These are phyloP conservation scores for Elsinoe fawcettii DNA, from an alignment of 2,329 filamentous ascomycete genomes.

Conservation along the genomic window DNA sequence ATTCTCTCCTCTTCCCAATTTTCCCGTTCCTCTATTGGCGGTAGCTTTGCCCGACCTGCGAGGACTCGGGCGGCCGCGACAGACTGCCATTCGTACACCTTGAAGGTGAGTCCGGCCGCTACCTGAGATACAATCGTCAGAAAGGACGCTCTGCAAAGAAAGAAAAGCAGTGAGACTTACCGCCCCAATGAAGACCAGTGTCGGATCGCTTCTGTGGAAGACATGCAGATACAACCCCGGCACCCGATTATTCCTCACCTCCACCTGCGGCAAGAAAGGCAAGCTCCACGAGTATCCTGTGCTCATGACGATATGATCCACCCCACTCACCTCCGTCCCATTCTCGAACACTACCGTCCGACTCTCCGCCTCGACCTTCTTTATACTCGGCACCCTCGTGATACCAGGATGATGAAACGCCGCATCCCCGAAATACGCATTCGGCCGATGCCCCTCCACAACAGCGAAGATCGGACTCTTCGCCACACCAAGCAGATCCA, in stretches of 20 bases:
- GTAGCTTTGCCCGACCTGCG: conserved; percentile 47
- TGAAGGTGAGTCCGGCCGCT: conserved; percentile 55
- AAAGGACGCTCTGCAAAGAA: background rate
- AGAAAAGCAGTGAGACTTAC: too few relatives aligned
- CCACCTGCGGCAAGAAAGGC: conserved; percentile 50
- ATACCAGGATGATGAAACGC: conserved; percentile 55
- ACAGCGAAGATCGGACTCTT: conserved; percentile 46
- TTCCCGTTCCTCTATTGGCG: conserved; percentile 42
- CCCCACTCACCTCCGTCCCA: conserved; percentile 43
- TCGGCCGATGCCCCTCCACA: conserved; percentile 45
- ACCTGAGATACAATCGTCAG: conserved; percentile 20
- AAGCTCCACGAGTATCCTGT: conserved; percentile 60
- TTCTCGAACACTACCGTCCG: conserved; percentile 51
- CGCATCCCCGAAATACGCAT: conserved; percentile 50
- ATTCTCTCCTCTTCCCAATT: conserved; percentile 53
- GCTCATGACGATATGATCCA: conserved; percentile 59
- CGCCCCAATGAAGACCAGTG: conserved; percentile 52
- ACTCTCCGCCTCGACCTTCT: conserved; percentile 34
- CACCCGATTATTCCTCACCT: conserved; percentile 48
- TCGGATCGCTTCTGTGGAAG: conserved; percentile 48
- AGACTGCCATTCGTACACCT: conserved; percentile 62
- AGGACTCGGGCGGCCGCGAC: conserved; percentile 54
- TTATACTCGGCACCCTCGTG: conserved; percentile 41
- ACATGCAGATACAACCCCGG: conserved; percentile 52
- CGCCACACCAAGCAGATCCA: conserved; percentile 43